Percentiles rank a stretch among this genome's conserved stretches.
Conservation (phyloP, 352 stramenopile species). For the Phytophthora crassamura region DNA sequence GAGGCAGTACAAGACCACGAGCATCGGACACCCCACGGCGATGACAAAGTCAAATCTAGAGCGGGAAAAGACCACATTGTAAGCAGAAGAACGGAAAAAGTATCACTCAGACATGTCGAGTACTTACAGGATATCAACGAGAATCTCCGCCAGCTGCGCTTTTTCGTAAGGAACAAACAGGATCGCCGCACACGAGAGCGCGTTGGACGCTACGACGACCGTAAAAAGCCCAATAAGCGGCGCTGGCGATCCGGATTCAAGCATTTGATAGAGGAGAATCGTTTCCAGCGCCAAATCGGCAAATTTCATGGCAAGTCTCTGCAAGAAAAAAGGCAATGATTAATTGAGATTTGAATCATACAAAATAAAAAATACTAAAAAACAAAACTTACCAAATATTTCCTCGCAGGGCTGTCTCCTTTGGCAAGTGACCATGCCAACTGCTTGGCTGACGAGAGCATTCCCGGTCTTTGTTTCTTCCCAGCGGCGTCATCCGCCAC, state of each 20-base stretch:
- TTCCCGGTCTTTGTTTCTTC: neutral
- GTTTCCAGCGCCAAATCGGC: slow-evolving; percentile 23
- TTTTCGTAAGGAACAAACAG: slow-evolving; percentile 22
- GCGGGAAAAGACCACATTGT: slow-evolving; percentile 1
- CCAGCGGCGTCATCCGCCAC: neutral
- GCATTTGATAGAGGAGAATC: slow-evolving; percentile 22
- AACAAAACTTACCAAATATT: slow-evolving; percentile 19
- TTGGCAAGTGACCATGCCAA: neutral
- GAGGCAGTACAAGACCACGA: slow-evolving; percentile 29
- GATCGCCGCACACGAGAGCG: slow-evolving; percentile 13
- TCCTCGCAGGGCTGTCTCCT: slow-evolving; percentile 4
- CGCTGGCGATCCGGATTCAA: slow-evolving; percentile 20
- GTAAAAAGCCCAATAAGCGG: slow-evolving; percentile 21
- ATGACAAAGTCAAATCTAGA: slow-evolving; percentile 37
- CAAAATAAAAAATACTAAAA: neutral
- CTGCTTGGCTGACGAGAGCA: neutral
- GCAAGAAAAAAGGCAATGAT: too few species aligned
- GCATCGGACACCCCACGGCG: slow-evolving; percentile 24
- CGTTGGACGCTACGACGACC: slow-evolving; percentile 19
- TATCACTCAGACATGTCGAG: neutral
- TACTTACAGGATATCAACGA: slow-evolving; percentile 43
- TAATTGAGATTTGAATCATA: too few species aligned
- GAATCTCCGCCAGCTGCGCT: slow-evolving; percentile 15
- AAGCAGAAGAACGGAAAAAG: neutral
- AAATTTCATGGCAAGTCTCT: slow-evolving; percentile 30